Percentiles rank a stretch among this genome's conserved stretches.
Evolutionary conservation across 306 rosid species (phyloP).

Genomic region (Ochetophila trinervis): DNA sequence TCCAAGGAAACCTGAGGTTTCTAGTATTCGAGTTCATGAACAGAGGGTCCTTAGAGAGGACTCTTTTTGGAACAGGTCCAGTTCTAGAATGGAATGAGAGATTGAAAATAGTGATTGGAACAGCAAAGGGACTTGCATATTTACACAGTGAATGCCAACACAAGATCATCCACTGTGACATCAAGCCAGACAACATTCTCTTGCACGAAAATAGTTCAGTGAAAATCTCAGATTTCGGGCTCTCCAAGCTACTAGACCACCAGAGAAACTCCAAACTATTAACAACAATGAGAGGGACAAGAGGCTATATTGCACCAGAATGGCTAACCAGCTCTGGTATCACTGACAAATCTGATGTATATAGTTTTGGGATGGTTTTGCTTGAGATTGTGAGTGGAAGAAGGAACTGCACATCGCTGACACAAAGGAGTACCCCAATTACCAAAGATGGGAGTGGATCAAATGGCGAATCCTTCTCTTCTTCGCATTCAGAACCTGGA

Average conservation of each 20-base stretch:
- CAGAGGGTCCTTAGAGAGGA: constrained; percentile 18
- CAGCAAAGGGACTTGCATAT: constrained; percentile 49
- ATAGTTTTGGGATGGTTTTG: constrained; percentile 26
- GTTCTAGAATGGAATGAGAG: constrained; percentile 27
- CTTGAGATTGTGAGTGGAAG: constrained; percentile 21
- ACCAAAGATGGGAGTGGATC: neutral
- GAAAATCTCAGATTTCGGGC: constrained; percentile 57
- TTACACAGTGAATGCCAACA: constrained; percentile 57
- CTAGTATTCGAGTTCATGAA: constrained; percentile 22
- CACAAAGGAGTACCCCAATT: neutral
- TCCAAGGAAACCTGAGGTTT: neutral
- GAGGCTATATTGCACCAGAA: constrained; percentile 70
- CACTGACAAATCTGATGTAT: constrained; percentile 23
- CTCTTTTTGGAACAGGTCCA: constrained; percentile 15
- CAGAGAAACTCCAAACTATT: constrained; percentile 44
- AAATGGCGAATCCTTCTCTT: neutral
- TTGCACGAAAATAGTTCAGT: constrained; percentile 34
- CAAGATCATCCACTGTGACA: constrained; percentile 59
- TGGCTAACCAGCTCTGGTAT: constrained; percentile 62
- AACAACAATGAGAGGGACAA: constrained; percentile 63
- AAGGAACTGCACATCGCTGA: constrained; percentile 5
- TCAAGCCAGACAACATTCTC: constrained; percentile 68
- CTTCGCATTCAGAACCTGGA: neutral
- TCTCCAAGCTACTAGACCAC: constrained; percentile 51
- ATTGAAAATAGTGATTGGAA: constrained; percentile 40